A percentile compares a stretch with the other conserved stretches of the same genome.
Evolutionary conservation across 2,329 filamentous ascomycete genomes (phyloP).

Genomic region (Hypoxylon sp.): DNA sequence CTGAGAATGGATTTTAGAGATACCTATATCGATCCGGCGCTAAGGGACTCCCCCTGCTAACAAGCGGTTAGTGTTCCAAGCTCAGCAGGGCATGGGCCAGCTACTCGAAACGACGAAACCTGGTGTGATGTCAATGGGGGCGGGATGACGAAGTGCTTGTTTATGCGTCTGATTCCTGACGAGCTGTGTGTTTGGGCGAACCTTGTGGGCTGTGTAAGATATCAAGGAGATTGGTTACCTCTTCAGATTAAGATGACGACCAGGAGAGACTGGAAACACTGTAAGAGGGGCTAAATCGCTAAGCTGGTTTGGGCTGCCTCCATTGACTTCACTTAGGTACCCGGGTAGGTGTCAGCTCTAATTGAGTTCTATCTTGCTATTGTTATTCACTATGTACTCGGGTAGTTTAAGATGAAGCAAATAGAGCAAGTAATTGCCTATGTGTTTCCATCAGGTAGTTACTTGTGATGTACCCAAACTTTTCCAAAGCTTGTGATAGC

Average conservation of each 20-base stretch:
- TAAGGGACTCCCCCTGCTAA: slow-evolving; percentile 15
- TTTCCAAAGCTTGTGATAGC: neutral
- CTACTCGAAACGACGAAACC: slow-evolving; percentile 9
- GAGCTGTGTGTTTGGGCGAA: neutral
- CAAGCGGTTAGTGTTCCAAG: slow-evolving; percentile 1
- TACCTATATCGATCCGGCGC: slow-evolving; percentile 22
- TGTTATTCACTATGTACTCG: neutral
- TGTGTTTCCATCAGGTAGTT: neutral
- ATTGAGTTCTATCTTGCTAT: slow-evolving; percentile 3
- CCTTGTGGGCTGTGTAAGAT: slow-evolving; percentile 10
- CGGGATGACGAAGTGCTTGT: slow-evolving; percentile 23
- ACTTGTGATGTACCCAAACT: no score
- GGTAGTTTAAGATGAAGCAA: neutral
- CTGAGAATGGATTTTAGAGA: slow-evolving; percentile 11
- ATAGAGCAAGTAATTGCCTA: neutral
- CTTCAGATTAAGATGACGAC: neutral
- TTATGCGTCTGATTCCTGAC: neutral
- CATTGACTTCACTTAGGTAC: slow-evolving; percentile 18
- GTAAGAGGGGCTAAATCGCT: slow-evolving; percentile 17
- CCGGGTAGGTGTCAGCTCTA: slow-evolving; percentile 2
- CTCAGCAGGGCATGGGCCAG: slow-evolving; percentile 1
- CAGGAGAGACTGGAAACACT: neutral
- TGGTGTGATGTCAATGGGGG: slow-evolving; percentile 27
- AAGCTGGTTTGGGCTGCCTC: slow-evolving; percentile 22
- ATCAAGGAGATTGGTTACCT: neutral